Base-by-base conservation (phyloP, 352 stramenopile genomes). In the Globisporangium perplexum region DNA sequence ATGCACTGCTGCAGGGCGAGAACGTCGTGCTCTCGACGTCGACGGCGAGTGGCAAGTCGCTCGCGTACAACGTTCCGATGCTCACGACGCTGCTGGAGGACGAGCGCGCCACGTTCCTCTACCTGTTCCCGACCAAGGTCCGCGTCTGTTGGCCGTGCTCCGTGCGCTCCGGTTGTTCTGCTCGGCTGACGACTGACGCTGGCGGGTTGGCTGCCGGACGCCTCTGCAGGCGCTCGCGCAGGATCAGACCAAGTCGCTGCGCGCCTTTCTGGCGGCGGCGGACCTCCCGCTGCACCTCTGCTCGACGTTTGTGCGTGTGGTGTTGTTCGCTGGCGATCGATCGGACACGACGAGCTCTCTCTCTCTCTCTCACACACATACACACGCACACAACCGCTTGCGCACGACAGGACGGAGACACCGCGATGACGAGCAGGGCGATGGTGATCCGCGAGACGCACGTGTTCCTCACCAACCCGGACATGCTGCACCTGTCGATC, bases 401-500 rank as follows among this genome's bases (percentile, higher is more conserved):
- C n/a, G n/a, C n/a, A n/a, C n/a, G n/a, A 6, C 56, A 94, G 83
- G 96, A 99, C 66, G 96, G 96, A 15, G 96, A 99, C 65, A 98
- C 94, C 7, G 70, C 83, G 10, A 95, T 98, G 69, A 81, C 83
- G 53, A 77, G 91, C 46, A 85, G 96, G 7, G 81, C 78, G 23
- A 74, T 77, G 43, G 78, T 98, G 26, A 86, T 90, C 23, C 69
- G 71, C 12, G 72, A 95, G 22, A 86, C 86, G 11, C 89, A 97
- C 44, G 85, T 99, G 39, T 96, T 99, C 50, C 71, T 99, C n/a
- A 99, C 95, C 5, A 99, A 99, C 71, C 96, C 96, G 28, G 97
- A 99, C 66, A 99, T 98, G 62, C 76, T 99, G 17, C 96, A 99
- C 68, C 79, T 96, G 15, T 90, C 89, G n/a, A 95, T 99, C 26